phyloP scores from a whole-genome alignment of 1,139 yeast genomes.

The Tardiomyces blankii region DNA sequence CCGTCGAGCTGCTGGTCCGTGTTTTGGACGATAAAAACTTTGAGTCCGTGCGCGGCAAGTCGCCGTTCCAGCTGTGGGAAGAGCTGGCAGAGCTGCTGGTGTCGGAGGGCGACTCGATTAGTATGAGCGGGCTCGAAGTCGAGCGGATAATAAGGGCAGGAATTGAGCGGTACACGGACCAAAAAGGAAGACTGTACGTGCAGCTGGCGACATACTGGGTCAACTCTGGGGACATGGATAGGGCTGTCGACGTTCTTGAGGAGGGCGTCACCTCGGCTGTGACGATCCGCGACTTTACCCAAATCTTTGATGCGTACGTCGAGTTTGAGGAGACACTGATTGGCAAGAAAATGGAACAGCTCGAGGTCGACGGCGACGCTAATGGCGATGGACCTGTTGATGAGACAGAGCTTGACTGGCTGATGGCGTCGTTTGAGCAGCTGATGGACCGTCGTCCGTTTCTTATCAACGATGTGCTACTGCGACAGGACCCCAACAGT shows the following conservation, averaged over 20 bases:
- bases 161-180: constrained; percentile 47
- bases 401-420: constrained; percentile 30
- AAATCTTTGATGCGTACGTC: constrained; percentile 51
- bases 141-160: constrained; percentile 31
- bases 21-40: constrained; percentile 26
- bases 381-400: constrained; percentile 10
- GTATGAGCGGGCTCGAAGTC: constrained; percentile 17
- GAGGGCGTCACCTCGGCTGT: constrained; percentile 34
- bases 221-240: constrained; percentile 26
- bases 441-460: constrained; percentile 46
- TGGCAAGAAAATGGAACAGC: constrained; percentile 27
- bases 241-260: constrained; percentile 40
- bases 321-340: constrained; percentile 49
- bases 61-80: constrained; percentile 35
- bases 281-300: constrained; percentile 53
- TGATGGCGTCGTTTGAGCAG: constrained; percentile 42
- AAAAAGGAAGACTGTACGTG: constrained; percentile 39
- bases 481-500: constrained; percentile 52
- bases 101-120: constrained; percentile 12
- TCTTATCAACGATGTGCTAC: constrained; percentile 50
- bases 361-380: constrained; percentile 10
- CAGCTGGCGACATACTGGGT: constrained; percentile 42
- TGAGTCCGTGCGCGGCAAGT: constrained; percentile 26
- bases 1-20: constrained; percentile 21
- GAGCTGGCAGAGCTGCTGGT: constrained; percentile 39